Evolutionary conservation across 2,329 filamentous ascomycete genomes (phyloP), one percentile per base, ranked within the genome.

Genomic region (Phialemoniopsis sp.): DNA sequence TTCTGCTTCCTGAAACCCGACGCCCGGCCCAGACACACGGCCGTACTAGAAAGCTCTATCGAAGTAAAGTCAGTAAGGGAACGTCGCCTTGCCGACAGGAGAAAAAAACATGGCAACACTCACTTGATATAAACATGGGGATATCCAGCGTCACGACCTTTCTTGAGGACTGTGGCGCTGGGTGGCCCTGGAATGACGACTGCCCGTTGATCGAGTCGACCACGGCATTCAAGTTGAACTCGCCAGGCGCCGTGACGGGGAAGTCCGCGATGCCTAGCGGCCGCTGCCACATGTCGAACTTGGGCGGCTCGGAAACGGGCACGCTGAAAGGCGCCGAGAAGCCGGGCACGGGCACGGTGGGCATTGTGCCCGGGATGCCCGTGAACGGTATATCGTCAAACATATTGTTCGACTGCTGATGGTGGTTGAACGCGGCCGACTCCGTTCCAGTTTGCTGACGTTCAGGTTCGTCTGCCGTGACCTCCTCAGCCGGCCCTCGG

Each of bases 1-100:
- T 60, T 56, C 13, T 31, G 19, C 14, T 44, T 44, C 13, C 50
- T 50, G 37, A 61, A 54, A 0, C 58, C 59, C 3, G 59, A 57
- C 4, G 56, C 45, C 21, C 55, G 44, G 2, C 57, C 58, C 0
- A 63, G 44, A 39, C 60, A 63, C 0, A 50, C 52, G 2, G 42
- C 51, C 2, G 52, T 45, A 2, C 41, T 29, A 4, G 49, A 48
- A n/a, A 63, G 38, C 44, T 59, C 60, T 60, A 38, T 38, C 26
- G 28, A 21, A 28, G 15, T 13, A 13, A 9, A 19, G 13, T 35
- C 8, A 38, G 7, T 10, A 17, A 16, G 10, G 12, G 3, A 17
- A n/a, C n/a, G 19, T 26, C 13, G 13, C 13, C 13, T 15, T 8
- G 8, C n/a, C 13, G 18, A 10, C 29, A 14, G 8, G 13, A 12